Percentiles rank a stretch among this genome's conserved stretches.
Conservation (phyloP, 495 filamentous ascomycete species). For the Penicillium pulvis region DNA sequence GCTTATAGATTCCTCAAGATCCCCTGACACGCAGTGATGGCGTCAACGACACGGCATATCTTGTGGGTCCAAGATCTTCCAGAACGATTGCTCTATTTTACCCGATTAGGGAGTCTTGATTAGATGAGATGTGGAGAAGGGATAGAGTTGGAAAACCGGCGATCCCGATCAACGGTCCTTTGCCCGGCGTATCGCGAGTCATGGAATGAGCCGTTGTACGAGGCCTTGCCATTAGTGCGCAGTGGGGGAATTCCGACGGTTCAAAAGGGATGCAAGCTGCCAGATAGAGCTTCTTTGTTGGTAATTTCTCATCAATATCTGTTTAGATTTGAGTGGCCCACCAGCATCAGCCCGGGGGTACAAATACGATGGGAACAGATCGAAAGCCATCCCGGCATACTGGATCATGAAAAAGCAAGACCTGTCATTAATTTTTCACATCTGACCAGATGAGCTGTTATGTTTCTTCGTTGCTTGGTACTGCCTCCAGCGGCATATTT, state of each 20-base stretch:
- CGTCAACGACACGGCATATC: neutral
- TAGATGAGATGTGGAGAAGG: neutral
- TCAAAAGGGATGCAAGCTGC: neutral
- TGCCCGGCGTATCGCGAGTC: neutral
- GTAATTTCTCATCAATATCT: neutral
- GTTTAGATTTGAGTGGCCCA: neutral
- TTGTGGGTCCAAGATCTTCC: neutral
- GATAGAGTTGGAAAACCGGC: constrained; percentile 3
- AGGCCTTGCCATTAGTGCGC: neutral
- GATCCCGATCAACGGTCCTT: neutral
- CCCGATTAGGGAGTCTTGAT: neutral
- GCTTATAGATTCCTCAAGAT: constrained; percentile 8
- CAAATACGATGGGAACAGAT: neutral
- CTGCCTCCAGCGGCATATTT: neutral
- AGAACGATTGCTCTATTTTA: neutral
- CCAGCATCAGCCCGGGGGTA: neutral
- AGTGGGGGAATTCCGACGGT: neutral
- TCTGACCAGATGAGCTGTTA: neutral
- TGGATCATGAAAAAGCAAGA: too few species aligned
- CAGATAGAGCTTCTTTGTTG: neutral
- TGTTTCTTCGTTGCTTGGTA: neutral
- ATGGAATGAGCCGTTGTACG: constrained; percentile 1
- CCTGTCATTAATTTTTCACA: too few species aligned
- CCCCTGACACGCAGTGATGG: constrained; percentile 1
- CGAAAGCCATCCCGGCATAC: neutral